Base-by-base conservation (phyloP, 768 basidiomycete genomes). In the Tulasnella sp. region DNA sequence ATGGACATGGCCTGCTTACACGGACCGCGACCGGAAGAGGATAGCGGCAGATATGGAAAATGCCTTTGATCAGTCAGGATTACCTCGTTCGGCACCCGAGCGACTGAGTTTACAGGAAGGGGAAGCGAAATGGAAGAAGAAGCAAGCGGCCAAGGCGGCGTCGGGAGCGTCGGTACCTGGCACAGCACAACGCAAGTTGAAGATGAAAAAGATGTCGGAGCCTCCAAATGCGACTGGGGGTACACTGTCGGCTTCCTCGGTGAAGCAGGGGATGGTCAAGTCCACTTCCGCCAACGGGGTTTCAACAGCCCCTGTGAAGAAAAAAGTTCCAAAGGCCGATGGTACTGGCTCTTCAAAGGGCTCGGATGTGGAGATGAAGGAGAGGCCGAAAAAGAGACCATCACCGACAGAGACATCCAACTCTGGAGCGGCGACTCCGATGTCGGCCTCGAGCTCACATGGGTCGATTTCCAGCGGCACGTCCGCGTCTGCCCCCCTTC, bases 201-300 rank as follows among this genome's bases (percentile, higher is more conserved):
- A 77, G 70, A 39, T 77, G 70, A 72, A 77, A 23, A 77, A 77
- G 44, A 29, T 77, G 3, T 70, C 69, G 70, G 77, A 77, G 35
- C 77, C 77, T 35, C 46, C 51, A 69, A 61, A 40, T 39, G 40
- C 77, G 20, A 48, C 29, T 23, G 77, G 77, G 20, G 69, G 77
- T 37, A 77, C 77, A 16, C 35, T 77, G 32, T 77, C 77, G 26
- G 77, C 71, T 3, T 57, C 75, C 23, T 32, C 40, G 13, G 42
- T 72, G n/a, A 40, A 42, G 70, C 44, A 29, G 29, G 77, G 77
- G 7, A 69, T 76, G 39, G 61, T 76, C 29, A 76, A 76, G 23
- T 57, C 75, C 10, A 39, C 75, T 0, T 61, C 75, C 15, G 39
- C 75, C 11, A 61, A 46, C 39, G 35, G 73, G 44, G 18, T 55